phyloP scores from a whole-genome alignment of 2,329 filamentous ascomycete species.

The Penicillium sp. region DNA sequence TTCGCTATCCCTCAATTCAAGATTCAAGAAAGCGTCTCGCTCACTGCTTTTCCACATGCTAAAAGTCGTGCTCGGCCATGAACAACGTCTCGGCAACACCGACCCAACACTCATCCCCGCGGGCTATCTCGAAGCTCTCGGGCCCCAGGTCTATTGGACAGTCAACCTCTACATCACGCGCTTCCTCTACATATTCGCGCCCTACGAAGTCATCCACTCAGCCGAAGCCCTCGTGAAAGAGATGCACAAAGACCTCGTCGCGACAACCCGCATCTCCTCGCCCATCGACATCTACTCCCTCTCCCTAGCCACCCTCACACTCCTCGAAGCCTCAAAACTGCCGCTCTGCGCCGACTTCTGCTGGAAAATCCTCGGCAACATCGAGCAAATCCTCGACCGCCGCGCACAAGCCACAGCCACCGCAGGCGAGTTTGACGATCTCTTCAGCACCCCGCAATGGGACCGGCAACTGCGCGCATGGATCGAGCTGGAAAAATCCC shows the following conservation, averaged over 20 bases:
- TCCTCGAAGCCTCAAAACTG: conserved; percentile 40
- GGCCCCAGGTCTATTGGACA: conserved; percentile 41
- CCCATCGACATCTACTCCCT: conserved; percentile 42
- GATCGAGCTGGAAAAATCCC: conserved; percentile 35
- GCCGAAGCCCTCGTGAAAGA: conserved; percentile 39
- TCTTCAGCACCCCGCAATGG: conserved; percentile 38
- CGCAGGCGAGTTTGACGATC: conserved; percentile 33
- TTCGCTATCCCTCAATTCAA: conserved; percentile 9
- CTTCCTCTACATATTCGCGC: conserved; percentile 39
- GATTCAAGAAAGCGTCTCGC: conserved; percentile 12
- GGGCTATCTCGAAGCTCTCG: conserved; percentile 33
- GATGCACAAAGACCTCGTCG: conserved; percentile 30
- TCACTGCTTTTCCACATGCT: conserved; percentile 13
- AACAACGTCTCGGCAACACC: conserved; percentile 9
- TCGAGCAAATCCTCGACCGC: conserved; percentile 47
- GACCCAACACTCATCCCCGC: conserved; percentile 6
- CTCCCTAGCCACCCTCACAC: conserved; percentile 38
- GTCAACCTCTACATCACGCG: conserved; percentile 40
- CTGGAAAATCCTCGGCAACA: conserved; percentile 45
- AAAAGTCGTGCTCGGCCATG: not conserved
- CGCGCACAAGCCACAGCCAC: conserved; percentile 33
- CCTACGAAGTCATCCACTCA: conserved; percentile 39
- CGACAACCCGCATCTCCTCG: conserved; percentile 26
- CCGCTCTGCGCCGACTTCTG: conserved; percentile 36
- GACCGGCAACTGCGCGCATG: conserved; percentile 37